These are phyloP conservation scores for Neospermospora avenae DNA, from an alignment of 2,329 filamentous ascomycete species.

Conservation along the genomic window DNA sequence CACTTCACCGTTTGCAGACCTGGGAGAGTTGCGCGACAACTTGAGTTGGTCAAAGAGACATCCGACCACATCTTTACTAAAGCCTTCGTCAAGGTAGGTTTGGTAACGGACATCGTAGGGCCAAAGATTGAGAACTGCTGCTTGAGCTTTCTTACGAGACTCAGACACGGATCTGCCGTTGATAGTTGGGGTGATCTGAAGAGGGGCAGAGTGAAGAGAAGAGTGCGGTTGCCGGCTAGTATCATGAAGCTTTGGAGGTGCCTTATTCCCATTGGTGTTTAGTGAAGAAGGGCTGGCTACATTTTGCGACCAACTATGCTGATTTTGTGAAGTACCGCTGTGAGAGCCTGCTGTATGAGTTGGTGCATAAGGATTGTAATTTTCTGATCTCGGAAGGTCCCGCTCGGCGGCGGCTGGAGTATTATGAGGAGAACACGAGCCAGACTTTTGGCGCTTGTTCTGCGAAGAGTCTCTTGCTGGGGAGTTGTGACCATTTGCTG, in stretches of 20 bases:
- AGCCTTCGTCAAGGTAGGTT: slow-evolving; percentile 69
- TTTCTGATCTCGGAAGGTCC: slow-evolving; percentile 16
- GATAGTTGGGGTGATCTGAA: background rate
- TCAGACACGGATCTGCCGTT: slow-evolving; percentile 24
- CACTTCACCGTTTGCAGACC: background rate
- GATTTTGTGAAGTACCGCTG: slow-evolving; percentile 6
- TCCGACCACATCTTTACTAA: slow-evolving; percentile 61
- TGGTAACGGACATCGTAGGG: slow-evolving; percentile 69
- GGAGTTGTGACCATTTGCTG: slow-evolving; percentile 26
- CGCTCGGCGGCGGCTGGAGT: slow-evolving; percentile 18
- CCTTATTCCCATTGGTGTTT: slow-evolving; percentile 10
- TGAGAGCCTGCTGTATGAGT: slow-evolving; percentile 1
- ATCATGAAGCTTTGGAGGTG: slow-evolving; percentile 2
- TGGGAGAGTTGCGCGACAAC: slow-evolving; percentile 39
- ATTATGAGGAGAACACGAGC: slow-evolving; percentile 30
- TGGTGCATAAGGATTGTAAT: slow-evolving; percentile 10
- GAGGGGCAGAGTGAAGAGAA: background rate
- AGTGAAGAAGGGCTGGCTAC: background rate
- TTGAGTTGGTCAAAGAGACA: slow-evolving; percentile 67
- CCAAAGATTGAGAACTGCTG: slow-evolving; percentile 63
- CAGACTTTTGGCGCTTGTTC: slow-evolving; percentile 23
- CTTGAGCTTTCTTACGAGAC: slow-evolving; percentile 54
- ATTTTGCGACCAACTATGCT: slow-evolving; percentile 16
- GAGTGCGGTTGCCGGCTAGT: background rate
- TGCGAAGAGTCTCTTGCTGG: slow-evolving; percentile 17